Percentiles rank a stretch among this genome's conserved stretches.
phyloP scores from a whole-genome alignment of 2,329 filamentous ascomycete species.

The Beauveria australis region DNA sequence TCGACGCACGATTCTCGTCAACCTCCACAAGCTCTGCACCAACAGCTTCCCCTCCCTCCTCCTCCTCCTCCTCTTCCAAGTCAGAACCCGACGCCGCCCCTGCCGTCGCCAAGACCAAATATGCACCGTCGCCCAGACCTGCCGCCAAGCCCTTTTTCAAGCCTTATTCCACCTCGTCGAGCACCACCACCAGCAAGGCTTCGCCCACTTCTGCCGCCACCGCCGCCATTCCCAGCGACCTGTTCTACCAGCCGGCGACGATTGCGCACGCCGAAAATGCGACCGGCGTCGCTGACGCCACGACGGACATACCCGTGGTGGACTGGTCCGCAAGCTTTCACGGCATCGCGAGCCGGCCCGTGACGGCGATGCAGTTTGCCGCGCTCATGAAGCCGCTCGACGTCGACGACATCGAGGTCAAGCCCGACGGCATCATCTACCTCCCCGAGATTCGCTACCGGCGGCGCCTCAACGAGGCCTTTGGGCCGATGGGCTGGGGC shows the following conservation, averaged over 20 bases:
- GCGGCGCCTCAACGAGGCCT: slow-evolving; percentile 78
- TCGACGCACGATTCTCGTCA: background rate
- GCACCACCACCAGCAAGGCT: background rate
- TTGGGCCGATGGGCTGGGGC: slow-evolving; percentile 94
- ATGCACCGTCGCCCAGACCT: background rate
- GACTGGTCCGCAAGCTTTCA: slow-evolving; percentile 84
- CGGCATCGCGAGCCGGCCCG: slow-evolving; percentile 63
- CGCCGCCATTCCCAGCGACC: background rate
- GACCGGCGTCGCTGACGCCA: background rate
- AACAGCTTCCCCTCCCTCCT: background rate
- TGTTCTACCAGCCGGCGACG: slow-evolving; percentile 4
- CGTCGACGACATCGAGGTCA: slow-evolving; percentile 81
- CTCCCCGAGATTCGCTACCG: slow-evolving; percentile 98
- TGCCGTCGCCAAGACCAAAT: background rate
- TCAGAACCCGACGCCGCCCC: background rate
- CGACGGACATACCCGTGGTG: slow-evolving; percentile 23
- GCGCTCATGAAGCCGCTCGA: slow-evolving; percentile 61
- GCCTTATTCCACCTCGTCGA: background rate
- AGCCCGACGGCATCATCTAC: slow-evolving; percentile 94
- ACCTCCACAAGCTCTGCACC: background rate
- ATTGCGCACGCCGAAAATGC: background rate
- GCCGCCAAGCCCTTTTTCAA: slow-evolving; percentile 4
- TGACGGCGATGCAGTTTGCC: slow-evolving; percentile 59
- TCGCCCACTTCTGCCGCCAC: background rate
- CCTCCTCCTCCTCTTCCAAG: background rate